Percentiles rank a stretch among this genome's conserved stretches.
Evolutionary conservation across 768 basidiomycete species (phyloP).

Genomic region (Xanthoconium stramineum): DNA sequence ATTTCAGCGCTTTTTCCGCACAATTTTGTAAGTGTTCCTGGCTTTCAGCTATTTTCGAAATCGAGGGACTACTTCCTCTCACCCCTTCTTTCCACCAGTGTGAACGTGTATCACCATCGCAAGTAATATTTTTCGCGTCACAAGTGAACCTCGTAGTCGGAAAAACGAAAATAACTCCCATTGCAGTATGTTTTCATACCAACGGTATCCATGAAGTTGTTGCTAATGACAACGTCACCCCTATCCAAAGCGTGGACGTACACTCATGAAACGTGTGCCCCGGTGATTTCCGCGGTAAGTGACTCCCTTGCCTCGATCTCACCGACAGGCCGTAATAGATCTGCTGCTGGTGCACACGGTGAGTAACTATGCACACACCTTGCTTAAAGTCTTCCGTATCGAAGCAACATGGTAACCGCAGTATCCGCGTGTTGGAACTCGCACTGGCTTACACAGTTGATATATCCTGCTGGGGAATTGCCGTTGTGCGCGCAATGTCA

Average conservation of each 20-base stretch:
- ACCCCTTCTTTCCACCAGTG: not conserved
- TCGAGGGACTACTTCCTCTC: not conserved
- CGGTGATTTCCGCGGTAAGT: slow-evolving; percentile 15
- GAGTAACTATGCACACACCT: not conserved
- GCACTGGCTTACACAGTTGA: not conserved
- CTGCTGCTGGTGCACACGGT: not conserved
- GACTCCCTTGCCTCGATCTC: slow-evolving; percentile 4
- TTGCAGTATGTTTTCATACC: not conserved
- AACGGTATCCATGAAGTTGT: slow-evolving; percentile 1
- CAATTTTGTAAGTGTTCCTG: not conserved
- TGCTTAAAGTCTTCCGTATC: not conserved
- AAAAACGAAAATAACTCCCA: no score
- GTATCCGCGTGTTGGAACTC: not conserved
- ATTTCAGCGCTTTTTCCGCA: not conserved
- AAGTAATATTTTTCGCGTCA: not conserved
- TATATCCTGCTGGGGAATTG: slow-evolving; percentile 1
- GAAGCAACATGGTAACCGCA: slow-evolving; percentile 8
- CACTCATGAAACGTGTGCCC: not conserved
- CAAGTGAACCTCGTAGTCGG: no score
- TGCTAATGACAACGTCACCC: slow-evolving; percentile 9
- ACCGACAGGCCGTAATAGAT: not conserved
- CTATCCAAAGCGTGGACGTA: not conserved
- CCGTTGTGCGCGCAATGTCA: not conserved
- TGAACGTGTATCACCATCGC: not conserved
- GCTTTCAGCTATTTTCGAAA: not conserved